Conservation (phyloP, 345 rosid species). For the Citrus sinensis region DNA sequence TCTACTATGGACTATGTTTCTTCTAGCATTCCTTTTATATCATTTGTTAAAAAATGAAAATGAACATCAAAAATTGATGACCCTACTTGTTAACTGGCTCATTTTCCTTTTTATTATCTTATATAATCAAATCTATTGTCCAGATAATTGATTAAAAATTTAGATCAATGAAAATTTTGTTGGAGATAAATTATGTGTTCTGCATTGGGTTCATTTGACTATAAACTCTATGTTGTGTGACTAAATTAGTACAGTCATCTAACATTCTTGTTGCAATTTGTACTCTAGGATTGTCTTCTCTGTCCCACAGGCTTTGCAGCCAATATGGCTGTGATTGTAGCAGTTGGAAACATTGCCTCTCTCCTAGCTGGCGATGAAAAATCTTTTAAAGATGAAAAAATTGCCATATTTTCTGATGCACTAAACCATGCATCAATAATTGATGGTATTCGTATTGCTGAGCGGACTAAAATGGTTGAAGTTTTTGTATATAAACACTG, state of each 20-base stretch:
- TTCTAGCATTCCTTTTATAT: background rate
- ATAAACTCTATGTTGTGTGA: background rate
- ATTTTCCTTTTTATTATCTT: background rate
- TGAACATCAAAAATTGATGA: background rate
- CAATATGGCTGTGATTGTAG: conserved; percentile 92
- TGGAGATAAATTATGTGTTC: background rate
- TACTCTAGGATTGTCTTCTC: conserved; percentile 84
- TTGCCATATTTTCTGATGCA: conserved; percentile 91
- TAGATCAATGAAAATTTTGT: background rate
- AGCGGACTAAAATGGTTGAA: conserved; percentile 59
- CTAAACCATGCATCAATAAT: conserved; percentile 96
- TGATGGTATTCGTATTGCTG: conserved; percentile 91
- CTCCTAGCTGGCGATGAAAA: conserved; percentile 47
- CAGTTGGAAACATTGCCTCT: conserved; percentile 75
- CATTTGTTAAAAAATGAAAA: background rate
- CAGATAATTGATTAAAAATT: background rate
- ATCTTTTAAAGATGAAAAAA: conserved; percentile 48
- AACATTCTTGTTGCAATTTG: conserved; percentile 25
- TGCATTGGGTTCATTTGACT: conserved; percentile 3
- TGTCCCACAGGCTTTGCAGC: conserved; percentile 98
- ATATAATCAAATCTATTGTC: background rate
- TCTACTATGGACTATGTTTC: background rate
- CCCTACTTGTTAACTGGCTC: background rate
- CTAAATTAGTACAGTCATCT: background rate
- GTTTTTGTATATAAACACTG: conserved; percentile 71